phyloP scores from a whole-genome alignment of 176 grass and related monocot genomes.

The Themeda triandra region DNA sequence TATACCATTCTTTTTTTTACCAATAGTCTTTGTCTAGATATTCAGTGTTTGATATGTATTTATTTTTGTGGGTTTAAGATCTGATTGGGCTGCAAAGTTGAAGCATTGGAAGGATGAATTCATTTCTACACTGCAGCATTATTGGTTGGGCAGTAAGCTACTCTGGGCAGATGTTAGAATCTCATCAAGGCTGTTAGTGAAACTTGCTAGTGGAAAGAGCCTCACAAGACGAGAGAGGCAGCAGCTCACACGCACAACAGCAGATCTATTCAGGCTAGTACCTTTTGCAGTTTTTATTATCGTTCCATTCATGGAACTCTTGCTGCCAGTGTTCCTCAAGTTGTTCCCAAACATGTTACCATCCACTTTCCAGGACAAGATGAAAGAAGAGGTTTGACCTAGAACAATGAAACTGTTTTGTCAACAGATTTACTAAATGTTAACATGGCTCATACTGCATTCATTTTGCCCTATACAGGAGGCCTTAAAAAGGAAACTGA shows the following conservation, averaged over 20 bases:
- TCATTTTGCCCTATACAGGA: slow-evolving; percentile 50
- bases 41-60: slow-evolving; percentile 26
- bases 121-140: slow-evolving; percentile 80
- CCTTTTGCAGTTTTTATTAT: slow-evolving; percentile 92
- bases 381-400: slow-evolving; percentile 79
- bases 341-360: slow-evolving; percentile 96
- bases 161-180: slow-evolving; percentile 80
- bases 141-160: slow-evolving; percentile 84
- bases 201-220: slow-evolving; percentile 79
- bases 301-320: slow-evolving; percentile 93
- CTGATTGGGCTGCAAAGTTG: slow-evolving; percentile 77
- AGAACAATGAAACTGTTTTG: not conserved
- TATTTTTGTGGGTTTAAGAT: slow-evolving; percentile 47
- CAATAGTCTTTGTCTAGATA: slow-evolving; percentile 10
- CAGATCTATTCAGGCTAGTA: slow-evolving; percentile 89
- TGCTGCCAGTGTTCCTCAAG: slow-evolving; percentile 89
- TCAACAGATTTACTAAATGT: not conserved
- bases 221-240: slow-evolving; percentile 85
- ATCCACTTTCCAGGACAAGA: slow-evolving; percentile 93
- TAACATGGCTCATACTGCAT: slow-evolving; percentile 5
- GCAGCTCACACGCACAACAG: slow-evolving; percentile 86
- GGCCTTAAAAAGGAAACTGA: slow-evolving; percentile 77
- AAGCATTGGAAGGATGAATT: slow-evolving; percentile 95
- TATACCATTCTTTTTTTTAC: slow-evolving; percentile 8
- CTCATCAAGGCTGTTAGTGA: slow-evolving; percentile 92